Evolutionary conservation across 345 rosid species (phyloP).

Genomic region (Conringia planisiliqua): DNA sequence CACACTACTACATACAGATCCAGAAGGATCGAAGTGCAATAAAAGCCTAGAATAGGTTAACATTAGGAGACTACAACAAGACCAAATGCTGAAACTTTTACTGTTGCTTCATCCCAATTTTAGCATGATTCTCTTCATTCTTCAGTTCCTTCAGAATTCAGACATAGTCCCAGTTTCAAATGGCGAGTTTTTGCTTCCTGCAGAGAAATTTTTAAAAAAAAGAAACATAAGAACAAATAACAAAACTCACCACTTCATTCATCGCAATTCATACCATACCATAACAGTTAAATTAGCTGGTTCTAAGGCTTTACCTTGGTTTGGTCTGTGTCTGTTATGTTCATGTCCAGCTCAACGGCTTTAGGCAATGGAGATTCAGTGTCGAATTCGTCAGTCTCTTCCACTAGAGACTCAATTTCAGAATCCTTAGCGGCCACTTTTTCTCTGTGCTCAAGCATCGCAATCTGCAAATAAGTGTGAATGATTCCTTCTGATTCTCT

Average conservation of each 20-base stretch:
- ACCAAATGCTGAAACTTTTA: background rate
- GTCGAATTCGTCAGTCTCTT: slow-evolving; percentile 35
- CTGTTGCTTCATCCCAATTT: background rate
- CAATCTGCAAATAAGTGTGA: slow-evolving; percentile 45
- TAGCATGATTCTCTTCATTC: slow-evolving; percentile 21
- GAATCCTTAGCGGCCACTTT: slow-evolving; percentile 40
- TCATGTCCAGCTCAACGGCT: slow-evolving; percentile 36
- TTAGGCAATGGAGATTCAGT: slow-evolving; percentile 32
- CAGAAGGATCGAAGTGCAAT: slow-evolving; percentile 1
- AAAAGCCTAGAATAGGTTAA: background rate
- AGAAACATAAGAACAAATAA: background rate
- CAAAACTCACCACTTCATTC: background rate
- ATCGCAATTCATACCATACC: background rate
- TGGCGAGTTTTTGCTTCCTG: slow-evolving; percentile 48
- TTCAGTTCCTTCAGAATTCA: slow-evolving; percentile 46
- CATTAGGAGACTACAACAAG: background rate
- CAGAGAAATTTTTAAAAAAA: slow-evolving; percentile 10
- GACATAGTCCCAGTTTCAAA: slow-evolving; percentile 54
- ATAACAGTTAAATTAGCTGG: background rate
- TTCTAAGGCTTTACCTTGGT: slow-evolving; percentile 15
- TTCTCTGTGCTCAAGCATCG: slow-evolving; percentile 57
- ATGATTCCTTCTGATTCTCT: too few relatives aligned
- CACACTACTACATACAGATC: slow-evolving; percentile 14
- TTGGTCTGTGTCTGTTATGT: slow-evolving; percentile 28
- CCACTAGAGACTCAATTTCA: slow-evolving; percentile 37